Base-by-base conservation (phyloP, 768 basidiomycete genomes). In the Tylopilus sp. region DNA sequence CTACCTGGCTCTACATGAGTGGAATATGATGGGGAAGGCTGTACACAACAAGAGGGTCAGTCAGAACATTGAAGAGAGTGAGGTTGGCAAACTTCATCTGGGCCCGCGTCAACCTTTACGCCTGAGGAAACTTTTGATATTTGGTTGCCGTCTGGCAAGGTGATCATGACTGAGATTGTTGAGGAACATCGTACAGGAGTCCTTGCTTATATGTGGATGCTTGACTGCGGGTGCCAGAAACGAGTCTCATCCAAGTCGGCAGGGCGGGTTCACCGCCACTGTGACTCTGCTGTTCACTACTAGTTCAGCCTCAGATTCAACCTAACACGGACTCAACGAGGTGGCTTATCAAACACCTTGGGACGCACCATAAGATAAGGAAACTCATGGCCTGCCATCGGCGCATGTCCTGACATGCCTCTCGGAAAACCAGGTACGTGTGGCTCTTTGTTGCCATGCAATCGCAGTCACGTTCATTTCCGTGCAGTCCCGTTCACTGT, bases 21-120 rank as follows among this genome's bases (percentile, higher is more conserved):
- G 9, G 30, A 31, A 31, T 8, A 31, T 11, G 30, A 31, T 1
- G 67, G 65, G 13, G 67, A 67, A 44, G 59, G 60, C 67, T 65
- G 28, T n/a, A n/a, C 31, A 30, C 1, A 13, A 12, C 12, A 2
- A 23, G 4, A 25, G 3, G 31, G 6, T 60, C 4, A 43, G 31
- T 43, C 0, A 31, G 23, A 30, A 33, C 3, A 4, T 23, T 0
- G 31, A 15, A 8, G 13, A 40, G 18, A 22, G 4, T 23, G 3
- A 12, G 21, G 17, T 7, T 1, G 5, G 13, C 6, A n/a, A 28
- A 61, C 52, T 47, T 61, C 56, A 6, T 63, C 51, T 0, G 18
- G 30, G 12, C 4, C 18, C 7, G 3, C 18, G 7, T 33, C 26
- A 6, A 2, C n/a, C 43, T 51, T 51, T n/a, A 28, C 6, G 28